Evolutionary conservation across 2,329 filamentous ascomycete species (phyloP).

Genomic region (Zelopaecilomyces penicillatus): DNA sequence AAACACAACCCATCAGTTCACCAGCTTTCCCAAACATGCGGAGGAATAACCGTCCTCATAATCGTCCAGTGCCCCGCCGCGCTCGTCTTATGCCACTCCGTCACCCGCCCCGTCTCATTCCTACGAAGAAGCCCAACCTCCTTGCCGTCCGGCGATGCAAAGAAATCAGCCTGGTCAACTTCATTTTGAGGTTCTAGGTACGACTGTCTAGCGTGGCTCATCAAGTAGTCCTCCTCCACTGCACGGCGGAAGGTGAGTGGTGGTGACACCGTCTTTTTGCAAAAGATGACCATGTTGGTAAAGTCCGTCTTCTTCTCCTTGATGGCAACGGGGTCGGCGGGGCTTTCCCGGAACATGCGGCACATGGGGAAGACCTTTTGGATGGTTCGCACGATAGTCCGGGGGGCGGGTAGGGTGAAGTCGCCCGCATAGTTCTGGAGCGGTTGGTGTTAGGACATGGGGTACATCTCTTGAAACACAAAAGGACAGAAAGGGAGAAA

Average conservation of each 20-base stretch:
- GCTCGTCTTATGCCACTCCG: conserved; percentile 63
- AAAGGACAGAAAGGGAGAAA: background rate
- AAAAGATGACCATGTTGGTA: conserved; percentile 95
- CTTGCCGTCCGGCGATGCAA: conserved; percentile 23
- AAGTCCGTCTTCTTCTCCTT: conserved; percentile 57
- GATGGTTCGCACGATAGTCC: conserved; percentile 76
- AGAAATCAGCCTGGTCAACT: conserved; percentile 45
- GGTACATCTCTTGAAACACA: background rate
- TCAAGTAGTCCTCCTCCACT: conserved; percentile 56
- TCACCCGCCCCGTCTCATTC: conserved; percentile 59
- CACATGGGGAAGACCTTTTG: conserved; percentile 76
- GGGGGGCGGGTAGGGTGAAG: conserved; percentile 65
- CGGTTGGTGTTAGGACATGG: too few relatives aligned
- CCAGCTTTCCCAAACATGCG: conserved; percentile 79
- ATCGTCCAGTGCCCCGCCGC: conserved; percentile 83
- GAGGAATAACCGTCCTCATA: conserved; percentile 78
- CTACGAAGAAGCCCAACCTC: conserved; percentile 46
- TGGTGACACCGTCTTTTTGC: conserved; percentile 51
- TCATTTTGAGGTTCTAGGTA: conserved; percentile 69
- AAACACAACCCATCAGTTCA: conserved; percentile 30
- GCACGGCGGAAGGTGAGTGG: conserved; percentile 60
- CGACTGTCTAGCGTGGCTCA: conserved; percentile 58
- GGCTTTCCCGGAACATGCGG: conserved; percentile 78
- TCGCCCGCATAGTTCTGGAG: conserved; percentile 88
- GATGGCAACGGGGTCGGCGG: conserved; percentile 39